Evolutionary conservation across 208 protist species (phyloP).

Genomic region (Giardia duodenalis): DNA sequence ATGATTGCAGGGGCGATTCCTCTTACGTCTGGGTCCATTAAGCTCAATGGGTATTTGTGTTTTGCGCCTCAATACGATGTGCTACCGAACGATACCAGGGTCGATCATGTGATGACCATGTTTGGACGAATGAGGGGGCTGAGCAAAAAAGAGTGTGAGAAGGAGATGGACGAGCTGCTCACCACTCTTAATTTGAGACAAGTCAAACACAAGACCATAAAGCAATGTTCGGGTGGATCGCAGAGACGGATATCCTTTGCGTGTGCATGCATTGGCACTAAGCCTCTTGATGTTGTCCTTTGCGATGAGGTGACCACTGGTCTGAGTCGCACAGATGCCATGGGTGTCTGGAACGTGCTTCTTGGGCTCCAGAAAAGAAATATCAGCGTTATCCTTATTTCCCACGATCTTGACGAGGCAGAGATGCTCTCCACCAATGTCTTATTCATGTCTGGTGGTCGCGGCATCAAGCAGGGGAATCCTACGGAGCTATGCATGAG

Average conservation of each 20-base stretch:
- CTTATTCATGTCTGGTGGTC: not conserved
- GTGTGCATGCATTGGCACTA: not conserved
- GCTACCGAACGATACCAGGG: not conserved
- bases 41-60: not conserved
- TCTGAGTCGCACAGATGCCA: not conserved
- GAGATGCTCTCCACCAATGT: not conserved
- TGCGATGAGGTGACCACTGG: not conserved
- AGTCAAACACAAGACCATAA: not conserved
- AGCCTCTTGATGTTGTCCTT: not conserved
- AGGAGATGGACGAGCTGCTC: not conserved
- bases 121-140: not conserved
- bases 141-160: not conserved
- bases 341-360: not conserved
- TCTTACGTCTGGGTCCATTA: not conserved
- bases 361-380: not conserved
- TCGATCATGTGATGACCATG: not conserved
- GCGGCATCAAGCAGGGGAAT: not conserved
- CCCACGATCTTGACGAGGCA: constrained; percentile 19
- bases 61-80: not conserved
- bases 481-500: not conserved
- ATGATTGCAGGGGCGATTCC: not conserved
- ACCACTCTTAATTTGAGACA: not conserved
- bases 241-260: not conserved
- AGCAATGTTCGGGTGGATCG: not conserved
- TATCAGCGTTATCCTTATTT: constrained; percentile 11